These are phyloP conservation scores for Rhizoclosmatium sp. DNA, from an alignment of 192 early-diverging fungal genomes.

Conservation along the genomic window DNA sequence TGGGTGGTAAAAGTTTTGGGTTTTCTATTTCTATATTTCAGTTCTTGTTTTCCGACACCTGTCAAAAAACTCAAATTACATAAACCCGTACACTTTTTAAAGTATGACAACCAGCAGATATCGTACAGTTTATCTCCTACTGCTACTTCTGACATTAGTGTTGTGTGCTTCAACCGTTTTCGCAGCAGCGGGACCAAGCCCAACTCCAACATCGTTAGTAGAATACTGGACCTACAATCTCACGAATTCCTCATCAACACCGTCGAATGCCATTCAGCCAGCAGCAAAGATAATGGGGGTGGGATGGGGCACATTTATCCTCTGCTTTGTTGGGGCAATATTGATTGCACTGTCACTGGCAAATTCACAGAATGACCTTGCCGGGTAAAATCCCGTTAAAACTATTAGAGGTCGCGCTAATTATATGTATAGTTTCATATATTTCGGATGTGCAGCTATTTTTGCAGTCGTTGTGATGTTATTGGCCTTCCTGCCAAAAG, in stretches of 20 bases:
- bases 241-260: background rate
- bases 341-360: slow-evolving; percentile 15
- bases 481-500: slow-evolving; percentile 28
- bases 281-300: slow-evolving; percentile 42
- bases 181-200: too few relatives aligned
- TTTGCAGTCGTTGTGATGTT: slow-evolving; percentile 39
- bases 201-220: background rate
- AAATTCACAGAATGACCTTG: slow-evolving; percentile 26
- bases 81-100: too few relatives aligned
- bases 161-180: too few relatives aligned
- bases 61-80: too few relatives aligned
- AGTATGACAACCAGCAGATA: background rate
- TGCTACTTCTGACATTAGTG: too few relatives aligned
- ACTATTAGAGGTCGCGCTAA: background rate
- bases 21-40: background rate
- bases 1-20: slow-evolving; percentile 40
- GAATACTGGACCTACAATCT: slow-evolving; percentile 25
- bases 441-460: slow-evolving; percentile 27
- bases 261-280: slow-evolving; percentile 29
- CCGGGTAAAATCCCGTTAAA: background rate
- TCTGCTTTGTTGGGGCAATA: slow-evolving; percentile 14
- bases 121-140: background rate
- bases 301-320: slow-evolving; percentile 42
- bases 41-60: too few relatives aligned
- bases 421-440: slow-evolving; percentile 16